These are phyloP conservation scores for Bathelium albidoporum DNA, from an alignment of 495 filamentous ascomycete species.

Conservation along the genomic window DNA sequence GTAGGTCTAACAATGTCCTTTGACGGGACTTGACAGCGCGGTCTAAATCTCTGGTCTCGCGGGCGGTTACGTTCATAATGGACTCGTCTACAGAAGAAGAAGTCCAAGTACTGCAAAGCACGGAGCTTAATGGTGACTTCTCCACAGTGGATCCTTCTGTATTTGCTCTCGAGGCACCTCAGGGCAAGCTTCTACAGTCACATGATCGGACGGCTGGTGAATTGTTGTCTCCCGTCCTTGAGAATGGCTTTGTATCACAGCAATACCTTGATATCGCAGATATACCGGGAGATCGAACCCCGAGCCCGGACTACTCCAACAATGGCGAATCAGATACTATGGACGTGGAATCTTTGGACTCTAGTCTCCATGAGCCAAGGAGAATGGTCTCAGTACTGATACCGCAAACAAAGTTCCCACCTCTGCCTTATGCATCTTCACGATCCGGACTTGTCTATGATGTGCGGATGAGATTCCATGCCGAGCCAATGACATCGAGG, in stretches of 20 bases:
- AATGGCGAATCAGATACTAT: not conserved
- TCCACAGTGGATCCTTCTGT: not conserved
- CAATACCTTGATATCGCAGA: not conserved
- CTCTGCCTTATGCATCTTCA: constrained; percentile 28
- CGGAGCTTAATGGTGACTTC: not conserved
- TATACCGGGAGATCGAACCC: not conserved
- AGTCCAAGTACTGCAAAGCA: not conserved
- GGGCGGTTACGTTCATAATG: not conserved
- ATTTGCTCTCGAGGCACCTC: not conserved
- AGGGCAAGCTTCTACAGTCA: not conserved
- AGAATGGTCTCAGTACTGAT: constrained; percentile 10
- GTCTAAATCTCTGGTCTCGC: not conserved
- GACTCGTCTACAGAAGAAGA: not conserved
- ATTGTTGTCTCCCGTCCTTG: not conserved
- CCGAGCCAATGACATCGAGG: constrained; percentile 49
- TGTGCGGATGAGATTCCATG: constrained; percentile 82
- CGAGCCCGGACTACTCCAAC: not conserved
- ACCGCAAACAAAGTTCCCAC: constrained; percentile 10
- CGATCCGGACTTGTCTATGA: constrained; percentile 74
- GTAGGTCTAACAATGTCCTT: not conserved
- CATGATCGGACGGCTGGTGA: not conserved
- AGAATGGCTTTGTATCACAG: not conserved
- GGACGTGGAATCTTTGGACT: not conserved
- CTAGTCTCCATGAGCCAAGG: not conserved
- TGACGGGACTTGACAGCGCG: not conserved